Conservation (phyloP, 1,139 yeast species). For the Saccharomyces hybrid region DNA sequence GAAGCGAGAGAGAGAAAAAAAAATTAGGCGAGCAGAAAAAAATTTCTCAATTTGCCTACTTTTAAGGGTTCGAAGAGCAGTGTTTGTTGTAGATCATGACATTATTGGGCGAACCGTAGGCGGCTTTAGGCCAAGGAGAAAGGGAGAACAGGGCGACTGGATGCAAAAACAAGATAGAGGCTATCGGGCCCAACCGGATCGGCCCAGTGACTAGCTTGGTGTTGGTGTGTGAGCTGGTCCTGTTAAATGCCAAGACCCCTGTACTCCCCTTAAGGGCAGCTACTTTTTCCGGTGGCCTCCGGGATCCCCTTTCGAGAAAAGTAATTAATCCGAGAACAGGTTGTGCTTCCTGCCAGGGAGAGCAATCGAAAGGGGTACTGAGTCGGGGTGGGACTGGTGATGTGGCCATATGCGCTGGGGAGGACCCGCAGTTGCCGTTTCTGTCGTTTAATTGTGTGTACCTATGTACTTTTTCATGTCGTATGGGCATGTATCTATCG, state of each 20-base stretch:
- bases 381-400: not conserved
- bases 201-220: not conserved
- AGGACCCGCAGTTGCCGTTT: too few species aligned
- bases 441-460: too few species aligned
- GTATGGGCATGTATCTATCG: not conserved
- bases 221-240: not conserved
- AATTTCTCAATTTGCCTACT: not conserved
- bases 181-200: not conserved
- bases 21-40: not conserved
- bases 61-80: not conserved
- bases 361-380: not conserved
- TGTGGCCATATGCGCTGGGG: not conserved
- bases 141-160: not conserved
- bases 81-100: not conserved
- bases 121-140: not conserved
- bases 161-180: not conserved
- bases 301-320: constrained; percentile 1
- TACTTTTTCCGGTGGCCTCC: not conserved
- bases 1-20: not conserved
- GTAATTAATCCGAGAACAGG: not conserved
- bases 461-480: not conserved
- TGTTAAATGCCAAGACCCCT: not conserved
- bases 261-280: not conserved
- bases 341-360: not conserved
- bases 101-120: not conserved